Evolutionary conservation across 2,329 filamentous ascomycete species (phyloP).

Genomic region (Leptographium radiaticola): DNA sequence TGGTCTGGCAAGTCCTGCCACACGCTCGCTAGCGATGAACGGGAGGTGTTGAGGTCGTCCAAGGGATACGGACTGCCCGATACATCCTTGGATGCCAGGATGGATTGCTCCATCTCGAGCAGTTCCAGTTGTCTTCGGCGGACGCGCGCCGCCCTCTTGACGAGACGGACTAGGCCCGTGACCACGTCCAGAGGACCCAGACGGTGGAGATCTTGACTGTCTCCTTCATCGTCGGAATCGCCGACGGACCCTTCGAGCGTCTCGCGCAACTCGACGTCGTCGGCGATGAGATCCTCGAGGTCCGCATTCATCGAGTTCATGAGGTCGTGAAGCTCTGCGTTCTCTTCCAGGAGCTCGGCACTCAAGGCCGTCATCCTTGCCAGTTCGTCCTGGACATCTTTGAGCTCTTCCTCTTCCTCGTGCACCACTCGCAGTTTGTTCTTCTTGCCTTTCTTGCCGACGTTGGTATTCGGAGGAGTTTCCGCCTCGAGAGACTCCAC

Average conservation of each 20-base stretch:
- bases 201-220: background rate
- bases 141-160: background rate
- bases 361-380: background rate
- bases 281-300: background rate
- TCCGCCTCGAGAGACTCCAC: no score
- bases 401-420: background rate
- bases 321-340: background rate
- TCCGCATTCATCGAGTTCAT: background rate
- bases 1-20: background rate
- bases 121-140: background rate
- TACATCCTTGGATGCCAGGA: background rate
- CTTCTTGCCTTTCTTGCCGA: background rate
- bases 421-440: background rate
- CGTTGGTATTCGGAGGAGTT: background rate
- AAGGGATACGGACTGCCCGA: background rate
- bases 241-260: background rate
- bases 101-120: background rate
- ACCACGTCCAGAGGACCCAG: background rate
- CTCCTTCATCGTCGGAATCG: background rate
- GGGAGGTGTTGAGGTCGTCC: no score
- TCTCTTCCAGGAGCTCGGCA: background rate
- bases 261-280: background rate
- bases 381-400: background rate
- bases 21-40: background rate
- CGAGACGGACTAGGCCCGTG: background rate